Evolutionary conservation across 192 early-diverging fungal species (phyloP).

Genomic region (Entomortierella chlamydospora): DNA sequence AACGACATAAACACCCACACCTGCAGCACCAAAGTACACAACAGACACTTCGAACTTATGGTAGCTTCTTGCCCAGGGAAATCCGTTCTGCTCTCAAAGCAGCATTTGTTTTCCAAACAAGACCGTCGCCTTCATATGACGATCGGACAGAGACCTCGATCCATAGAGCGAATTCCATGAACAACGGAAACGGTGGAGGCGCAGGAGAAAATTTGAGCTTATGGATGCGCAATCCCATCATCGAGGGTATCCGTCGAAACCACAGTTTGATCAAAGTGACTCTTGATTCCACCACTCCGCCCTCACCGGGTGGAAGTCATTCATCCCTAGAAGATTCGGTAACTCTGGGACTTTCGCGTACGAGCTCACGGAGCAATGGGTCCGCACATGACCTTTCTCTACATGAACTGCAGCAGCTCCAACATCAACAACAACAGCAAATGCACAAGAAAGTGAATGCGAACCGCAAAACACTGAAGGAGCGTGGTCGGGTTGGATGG

Average conservation of each 20-base stretch:
- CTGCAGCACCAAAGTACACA: not conserved
- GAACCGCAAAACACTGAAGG: slow-evolving; percentile 35
- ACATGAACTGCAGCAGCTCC: slow-evolving; percentile 11
- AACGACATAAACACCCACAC: not conserved
- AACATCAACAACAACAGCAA: slow-evolving; percentile 20
- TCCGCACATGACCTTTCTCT: not conserved
- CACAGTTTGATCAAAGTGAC: slow-evolving; percentile 50
- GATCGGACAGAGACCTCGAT: not conserved
- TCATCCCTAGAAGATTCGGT: not conserved
- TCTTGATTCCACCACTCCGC: slow-evolving; percentile 5
- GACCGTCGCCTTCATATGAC: not conserved
- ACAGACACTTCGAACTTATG: not conserved
- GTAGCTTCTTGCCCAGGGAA: not conserved
- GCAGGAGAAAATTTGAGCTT: not conserved
- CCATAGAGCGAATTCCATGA: not conserved
- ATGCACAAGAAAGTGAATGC: slow-evolving; percentile 35
- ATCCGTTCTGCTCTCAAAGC: not conserved
- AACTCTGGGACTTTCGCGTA: not conserved
- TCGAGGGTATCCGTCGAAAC: slow-evolving; percentile 46
- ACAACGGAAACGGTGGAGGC: not conserved
- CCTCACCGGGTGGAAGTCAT: not conserved
- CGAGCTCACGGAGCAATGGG: not conserved
- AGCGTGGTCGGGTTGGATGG: slow-evolving; percentile 32
- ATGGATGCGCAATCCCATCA: slow-evolving; percentile 29
- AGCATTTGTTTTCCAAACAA: not conserved